These are phyloP conservation scores for Aspergillus sparsus DNA, from an alignment of 495 filamentous ascomycete genomes.

Conservation along the genomic window DNA sequence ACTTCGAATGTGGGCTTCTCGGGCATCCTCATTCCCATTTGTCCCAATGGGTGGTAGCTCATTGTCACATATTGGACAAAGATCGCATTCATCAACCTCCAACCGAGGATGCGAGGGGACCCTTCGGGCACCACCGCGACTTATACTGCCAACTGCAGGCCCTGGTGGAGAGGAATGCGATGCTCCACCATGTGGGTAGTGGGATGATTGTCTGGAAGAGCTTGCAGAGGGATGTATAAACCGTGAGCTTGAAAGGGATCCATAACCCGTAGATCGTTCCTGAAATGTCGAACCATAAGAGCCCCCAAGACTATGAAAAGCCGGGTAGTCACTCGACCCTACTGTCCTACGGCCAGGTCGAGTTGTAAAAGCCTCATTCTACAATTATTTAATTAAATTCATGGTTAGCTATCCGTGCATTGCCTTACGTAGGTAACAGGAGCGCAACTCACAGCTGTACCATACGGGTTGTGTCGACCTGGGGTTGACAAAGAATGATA, in stretches of 20 bases:
- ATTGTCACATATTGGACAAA: constrained; percentile 84
- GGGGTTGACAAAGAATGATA: constrained; percentile 27
- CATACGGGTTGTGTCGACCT: constrained; percentile 6
- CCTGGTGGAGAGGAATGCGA: constrained; percentile 6
- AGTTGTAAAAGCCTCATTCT: constrained; percentile 21
- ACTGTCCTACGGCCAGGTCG: constrained; percentile 27
- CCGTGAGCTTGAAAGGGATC: constrained; percentile 19
- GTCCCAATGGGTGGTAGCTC: constrained; percentile 67
- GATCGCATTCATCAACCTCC: constrained; percentile 73
- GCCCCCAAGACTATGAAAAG: constrained; percentile 21
- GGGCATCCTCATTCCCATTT: constrained; percentile 59
- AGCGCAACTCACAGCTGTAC: constrained; percentile 17
- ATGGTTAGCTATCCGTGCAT: constrained; percentile 6
- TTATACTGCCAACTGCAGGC: constrained; percentile 6
- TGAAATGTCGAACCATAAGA: constrained; percentile 16
- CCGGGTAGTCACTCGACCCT: constrained; percentile 28
- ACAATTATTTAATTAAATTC: background rate
- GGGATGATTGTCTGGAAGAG: constrained; percentile 26
- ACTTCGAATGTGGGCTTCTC: constrained; percentile 73
- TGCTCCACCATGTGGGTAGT: constrained; percentile 8
- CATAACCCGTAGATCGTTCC: constrained; percentile 34
- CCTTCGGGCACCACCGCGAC: constrained; percentile 24
- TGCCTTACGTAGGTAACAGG: background rate
- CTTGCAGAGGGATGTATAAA: background rate
- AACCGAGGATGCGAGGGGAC: constrained; percentile 30